Percentiles rank a stretch among this genome's conserved stretches.
phyloP scores from a whole-genome alignment of 805 yeast species.

The Metschnikowia baotianmanensis region DNA sequence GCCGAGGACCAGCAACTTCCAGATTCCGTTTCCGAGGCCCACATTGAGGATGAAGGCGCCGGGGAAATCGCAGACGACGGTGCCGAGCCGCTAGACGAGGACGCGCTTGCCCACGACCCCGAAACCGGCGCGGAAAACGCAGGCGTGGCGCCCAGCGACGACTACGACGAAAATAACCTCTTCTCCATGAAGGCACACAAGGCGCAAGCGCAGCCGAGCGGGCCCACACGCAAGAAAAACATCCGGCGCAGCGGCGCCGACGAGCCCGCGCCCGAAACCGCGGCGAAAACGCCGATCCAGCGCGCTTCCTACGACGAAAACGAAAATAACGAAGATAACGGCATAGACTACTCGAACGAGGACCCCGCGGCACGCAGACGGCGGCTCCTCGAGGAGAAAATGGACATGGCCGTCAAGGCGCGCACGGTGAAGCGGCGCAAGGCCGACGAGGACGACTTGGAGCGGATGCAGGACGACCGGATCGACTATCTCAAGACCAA shows the following conservation, averaged over 20 bases:
- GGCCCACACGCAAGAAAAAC: slow-evolving; percentile 20
- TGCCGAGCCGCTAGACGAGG: slow-evolving; percentile 7
- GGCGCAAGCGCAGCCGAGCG: slow-evolving; percentile 10
- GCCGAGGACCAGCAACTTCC: slow-evolving; percentile 19
- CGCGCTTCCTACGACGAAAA: no score
- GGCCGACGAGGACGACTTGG: slow-evolving; percentile 89
- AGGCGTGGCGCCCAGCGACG: not conserved
- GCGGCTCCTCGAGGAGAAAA: slow-evolving; percentile 73
- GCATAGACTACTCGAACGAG: slow-evolving; percentile 25
- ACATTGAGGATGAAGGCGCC: slow-evolving; percentile 15
- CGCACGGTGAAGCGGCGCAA: slow-evolving; percentile 58
- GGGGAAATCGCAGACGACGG: slow-evolving; percentile 12
- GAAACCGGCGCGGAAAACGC: not conserved
- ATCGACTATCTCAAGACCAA: slow-evolving; percentile 77
- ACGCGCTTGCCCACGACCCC: slow-evolving; percentile 1
- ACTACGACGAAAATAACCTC: slow-evolving; percentile 17
- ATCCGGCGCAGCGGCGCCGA: slow-evolving; percentile 16
- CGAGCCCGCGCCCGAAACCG: slow-evolving; percentile 3
- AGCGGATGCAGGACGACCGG: slow-evolving; percentile 90
- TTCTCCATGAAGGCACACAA: slow-evolving; percentile 19
- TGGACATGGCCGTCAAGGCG: slow-evolving; percentile 73
- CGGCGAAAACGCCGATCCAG: slow-evolving; percentile 13
- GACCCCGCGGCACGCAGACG: slow-evolving; percentile 51
- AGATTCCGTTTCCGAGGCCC: slow-evolving; percentile 11
- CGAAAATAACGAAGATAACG: slow-evolving; percentile 10